Evolutionary conservation across 805 yeast genomes (phyloP).

Genomic region (Ogataea wickerhamii): DNA sequence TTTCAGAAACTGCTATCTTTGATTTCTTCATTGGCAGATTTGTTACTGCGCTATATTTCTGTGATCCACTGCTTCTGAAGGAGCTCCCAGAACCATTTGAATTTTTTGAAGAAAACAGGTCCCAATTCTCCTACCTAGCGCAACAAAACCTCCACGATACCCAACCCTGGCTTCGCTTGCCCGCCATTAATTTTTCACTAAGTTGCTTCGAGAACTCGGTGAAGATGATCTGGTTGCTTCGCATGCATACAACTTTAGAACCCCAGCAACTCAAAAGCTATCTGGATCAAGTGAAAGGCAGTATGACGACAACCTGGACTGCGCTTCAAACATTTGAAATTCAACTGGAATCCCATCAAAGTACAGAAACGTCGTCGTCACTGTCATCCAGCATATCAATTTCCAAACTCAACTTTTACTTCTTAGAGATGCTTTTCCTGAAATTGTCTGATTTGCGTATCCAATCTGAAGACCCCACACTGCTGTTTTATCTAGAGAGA

Average conservation of each 20-base stretch:
- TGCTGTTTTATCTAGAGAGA: slow-evolving; percentile 27
- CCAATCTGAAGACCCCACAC: slow-evolving; percentile 19
- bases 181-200: background rate
- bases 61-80: slow-evolving; percentile 28
- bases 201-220: slow-evolving; percentile 35
- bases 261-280: slow-evolving; percentile 3
- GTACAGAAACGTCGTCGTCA: background rate
- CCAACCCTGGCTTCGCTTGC: background rate
- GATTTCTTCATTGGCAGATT: slow-evolving; percentile 38
- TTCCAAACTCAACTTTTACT: slow-evolving; percentile 25
- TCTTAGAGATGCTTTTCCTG: slow-evolving; percentile 26
- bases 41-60: slow-evolving; percentile 36
- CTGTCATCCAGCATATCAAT: slow-evolving; percentile 12
- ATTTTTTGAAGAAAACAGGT: slow-evolving; percentile 31
- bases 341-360: slow-evolving; percentile 21
- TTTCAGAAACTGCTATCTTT: slow-evolving; percentile 5
- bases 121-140: slow-evolving; percentile 6
- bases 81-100: slow-evolving; percentile 41
- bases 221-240: slow-evolving; percentile 37
- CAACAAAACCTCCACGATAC: background rate
- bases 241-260: slow-evolving; percentile 10
- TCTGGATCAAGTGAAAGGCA: slow-evolving; percentile 18
- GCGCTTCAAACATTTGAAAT: slow-evolving; percentile 30
- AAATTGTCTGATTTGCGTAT: slow-evolving; percentile 21
- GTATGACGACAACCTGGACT: slow-evolving; percentile 29